A percentile compares a stretch with the other conserved stretches of the same genome.
Conservation (phyloP, 2,329 filamentous ascomycete species). For the Aureobasidium melanogenum region DNA sequence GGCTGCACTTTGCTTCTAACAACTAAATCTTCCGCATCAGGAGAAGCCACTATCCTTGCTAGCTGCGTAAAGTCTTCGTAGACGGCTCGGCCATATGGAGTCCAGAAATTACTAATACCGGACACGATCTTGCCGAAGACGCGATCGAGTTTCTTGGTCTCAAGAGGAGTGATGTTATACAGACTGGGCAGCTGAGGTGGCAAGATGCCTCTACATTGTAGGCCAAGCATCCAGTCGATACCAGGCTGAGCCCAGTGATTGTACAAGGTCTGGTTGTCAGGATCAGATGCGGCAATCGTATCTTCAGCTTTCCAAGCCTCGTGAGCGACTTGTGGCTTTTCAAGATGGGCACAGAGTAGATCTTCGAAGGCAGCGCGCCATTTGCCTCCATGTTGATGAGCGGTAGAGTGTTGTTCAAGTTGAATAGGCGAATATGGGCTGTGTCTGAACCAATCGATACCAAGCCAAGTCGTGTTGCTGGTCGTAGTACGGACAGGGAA, state of each 20-base stretch:
- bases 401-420: conserved; percentile 38
- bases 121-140: conserved; percentile 12
- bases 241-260: conserved; percentile 18
- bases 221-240: conserved; percentile 28
- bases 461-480: conserved; percentile 23
- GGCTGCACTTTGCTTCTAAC: background rate
- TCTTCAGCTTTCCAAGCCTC: conserved; percentile 13
- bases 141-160: conserved; percentile 12
- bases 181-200: conserved; percentile 23
- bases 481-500: conserved; percentile 17
- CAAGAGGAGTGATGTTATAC: conserved; percentile 11
- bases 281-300: background rate
- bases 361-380: conserved; percentile 55
- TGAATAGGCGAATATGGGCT: conserved; percentile 48
- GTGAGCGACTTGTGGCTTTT: conserved; percentile 17
- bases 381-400: conserved; percentile 28
- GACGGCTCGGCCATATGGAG: conserved; percentile 10
- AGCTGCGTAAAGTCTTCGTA: conserved; percentile 15
- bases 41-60: conserved; percentile 15
- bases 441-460: conserved; percentile 28
- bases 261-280: conserved; percentile 13
- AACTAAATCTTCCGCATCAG: conserved; percentile 12
- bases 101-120: conserved; percentile 9
- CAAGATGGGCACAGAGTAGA: conserved; percentile 38
- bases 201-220: conserved; percentile 27